Conservation (phyloP, 345 rosid genomes). For the Melaleuca quinquenervia region DNA sequence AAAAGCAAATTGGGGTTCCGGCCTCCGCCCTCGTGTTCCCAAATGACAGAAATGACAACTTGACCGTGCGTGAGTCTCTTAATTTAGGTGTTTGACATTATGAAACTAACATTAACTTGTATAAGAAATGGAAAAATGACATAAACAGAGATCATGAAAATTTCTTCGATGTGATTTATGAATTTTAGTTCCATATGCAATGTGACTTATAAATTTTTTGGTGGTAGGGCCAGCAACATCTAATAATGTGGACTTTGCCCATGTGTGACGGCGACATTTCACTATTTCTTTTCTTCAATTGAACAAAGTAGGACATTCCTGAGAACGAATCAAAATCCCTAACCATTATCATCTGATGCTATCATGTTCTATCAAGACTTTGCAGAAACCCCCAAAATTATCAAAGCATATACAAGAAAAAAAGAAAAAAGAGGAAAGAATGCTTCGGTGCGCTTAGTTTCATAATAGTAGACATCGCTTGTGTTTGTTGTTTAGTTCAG, state of each 20-base stretch:
- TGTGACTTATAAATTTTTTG: too few relatives aligned
- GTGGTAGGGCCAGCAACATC: not conserved
- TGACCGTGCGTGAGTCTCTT: too few relatives aligned
- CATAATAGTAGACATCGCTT: not conserved
- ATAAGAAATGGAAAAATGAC: too few relatives aligned
- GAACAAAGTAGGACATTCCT: not conserved
- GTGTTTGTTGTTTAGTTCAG: not conserved
- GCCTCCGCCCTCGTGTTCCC: too few relatives aligned
- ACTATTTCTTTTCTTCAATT: not conserved
- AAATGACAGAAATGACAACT: too few relatives aligned
- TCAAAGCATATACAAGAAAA: not conserved
- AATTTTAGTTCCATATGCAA: too few relatives aligned
- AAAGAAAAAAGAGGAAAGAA: not conserved
- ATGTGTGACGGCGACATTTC: not conserved
- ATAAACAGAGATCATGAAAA: too few relatives aligned
- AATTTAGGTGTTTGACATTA: too few relatives aligned
- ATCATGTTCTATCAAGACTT: not conserved
- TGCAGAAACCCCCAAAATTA: not conserved
- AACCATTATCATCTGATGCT: not conserved
- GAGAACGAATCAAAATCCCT: not conserved
- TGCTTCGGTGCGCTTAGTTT: not conserved
- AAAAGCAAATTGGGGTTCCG: too few relatives aligned
- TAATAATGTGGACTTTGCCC: not conserved
- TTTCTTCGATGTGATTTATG: too few relatives aligned
- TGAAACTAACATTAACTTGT: too few relatives aligned